Conservation (phyloP, 306 rosid species). For the Astragalus membranaceus region DNA sequence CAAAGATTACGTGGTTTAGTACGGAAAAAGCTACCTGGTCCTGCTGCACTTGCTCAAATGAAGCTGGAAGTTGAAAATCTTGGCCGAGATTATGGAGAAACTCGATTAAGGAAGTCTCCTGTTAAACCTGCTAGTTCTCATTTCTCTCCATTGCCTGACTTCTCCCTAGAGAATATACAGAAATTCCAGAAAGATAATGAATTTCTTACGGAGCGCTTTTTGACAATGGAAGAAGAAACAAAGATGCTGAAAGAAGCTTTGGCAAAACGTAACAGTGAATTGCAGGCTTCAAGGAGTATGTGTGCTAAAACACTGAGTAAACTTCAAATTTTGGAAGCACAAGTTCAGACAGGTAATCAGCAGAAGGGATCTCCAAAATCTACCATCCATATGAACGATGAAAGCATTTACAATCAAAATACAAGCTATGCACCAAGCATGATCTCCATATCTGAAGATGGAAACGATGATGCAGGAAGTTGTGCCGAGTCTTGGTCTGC, state of each 20-base stretch:
- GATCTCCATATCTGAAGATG: conserved; percentile 91
- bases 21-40: conserved; percentile 95
- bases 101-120: conserved; percentile 73
- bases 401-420: conserved; percentile 59
- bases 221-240: conserved; percentile 87
- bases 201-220: conserved; percentile 81
- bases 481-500: conserved; percentile 77
- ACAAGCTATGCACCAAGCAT: conserved; percentile 75
- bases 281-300: conserved; percentile 90
- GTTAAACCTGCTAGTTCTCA: conserved; percentile 70
- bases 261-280: conserved; percentile 91
- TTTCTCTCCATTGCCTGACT: conserved; percentile 49
- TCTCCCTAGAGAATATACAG: conserved; percentile 65
- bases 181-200: conserved; percentile 94
- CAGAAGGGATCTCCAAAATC: conserved; percentile 78
- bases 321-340: conserved; percentile 79
- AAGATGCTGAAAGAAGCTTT: conserved; percentile 97
- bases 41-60: conserved; percentile 99
- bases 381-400: conserved; percentile 48
- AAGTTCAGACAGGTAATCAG: conserved; percentile 48
- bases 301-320: conserved; percentile 80
- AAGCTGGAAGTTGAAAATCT: conserved; percentile 94
- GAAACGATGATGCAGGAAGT: conserved; percentile 71
- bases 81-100: conserved; percentile 86
- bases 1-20: conserved; percentile 97